phyloP scores from a whole-genome alignment of 345 rosid genomes.

The Chamaenerion angustifolium region DNA sequence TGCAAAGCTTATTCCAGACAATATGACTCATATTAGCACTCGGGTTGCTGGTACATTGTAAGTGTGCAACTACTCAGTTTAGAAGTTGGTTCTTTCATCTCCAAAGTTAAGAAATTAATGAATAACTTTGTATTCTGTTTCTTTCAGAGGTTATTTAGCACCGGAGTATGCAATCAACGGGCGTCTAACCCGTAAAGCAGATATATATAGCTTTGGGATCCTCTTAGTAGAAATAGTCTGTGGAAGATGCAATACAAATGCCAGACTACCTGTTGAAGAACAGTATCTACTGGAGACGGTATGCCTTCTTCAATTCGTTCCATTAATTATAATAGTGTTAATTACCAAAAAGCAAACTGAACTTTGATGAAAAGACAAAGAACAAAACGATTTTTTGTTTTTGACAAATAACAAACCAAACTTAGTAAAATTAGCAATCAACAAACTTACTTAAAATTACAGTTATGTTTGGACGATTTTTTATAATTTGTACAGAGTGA shows the following conservation, averaged over 20 bases:
- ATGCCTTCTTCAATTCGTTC: conserved; percentile 9
- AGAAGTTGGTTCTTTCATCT: not conserved
- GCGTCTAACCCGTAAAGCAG: conserved; percentile 84
- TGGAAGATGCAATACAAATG: conserved; percentile 84
- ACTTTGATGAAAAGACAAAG: too few species aligned
- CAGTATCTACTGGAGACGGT: conserved; percentile 86
- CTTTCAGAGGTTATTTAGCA: conserved; percentile 80
- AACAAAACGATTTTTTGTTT: too few species aligned
- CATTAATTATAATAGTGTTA: too few species aligned
- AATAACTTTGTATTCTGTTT: not conserved
- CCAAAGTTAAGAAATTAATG: not conserved
- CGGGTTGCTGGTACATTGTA: conserved; percentile 99
- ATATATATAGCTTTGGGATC: conserved; percentile 83
- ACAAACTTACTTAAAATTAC: too few species aligned
- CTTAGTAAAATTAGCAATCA: too few species aligned
- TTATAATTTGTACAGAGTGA: too few species aligned
- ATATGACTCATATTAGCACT: conserved; percentile 88
- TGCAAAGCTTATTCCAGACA: conserved; percentile 77
- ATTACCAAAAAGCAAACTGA: too few species aligned
- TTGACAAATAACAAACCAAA: too few species aligned
- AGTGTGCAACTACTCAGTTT: conserved; percentile 15
- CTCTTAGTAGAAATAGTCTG: conserved; percentile 78
- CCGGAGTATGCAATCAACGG: conserved; percentile 97
- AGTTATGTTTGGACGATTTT: too few species aligned
- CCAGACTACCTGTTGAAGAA: conserved; percentile 54